Evolutionary conservation across 352 stramenopile species (phyloP).

Genomic region (Phytophthora sojae): DNA sequence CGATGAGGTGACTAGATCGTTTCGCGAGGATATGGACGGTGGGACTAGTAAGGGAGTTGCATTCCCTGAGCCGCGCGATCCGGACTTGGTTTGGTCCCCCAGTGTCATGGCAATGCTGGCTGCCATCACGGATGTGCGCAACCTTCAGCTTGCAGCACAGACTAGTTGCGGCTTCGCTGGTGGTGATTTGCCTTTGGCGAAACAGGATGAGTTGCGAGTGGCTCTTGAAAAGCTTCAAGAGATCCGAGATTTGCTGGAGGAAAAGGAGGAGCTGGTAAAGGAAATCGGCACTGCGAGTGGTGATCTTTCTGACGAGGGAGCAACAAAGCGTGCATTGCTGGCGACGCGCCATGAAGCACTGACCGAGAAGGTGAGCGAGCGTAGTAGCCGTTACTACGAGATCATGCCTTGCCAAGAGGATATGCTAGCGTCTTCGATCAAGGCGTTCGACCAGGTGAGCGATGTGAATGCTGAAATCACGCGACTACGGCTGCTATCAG

Average conservation of each 20-base stretch:
- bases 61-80: conserved; percentile 48
- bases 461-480: conserved; percentile 78
- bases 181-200: conserved; percentile 64
- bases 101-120: conserved; percentile 62
- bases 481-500: conserved; percentile 62
- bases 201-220: conserved; percentile 58
- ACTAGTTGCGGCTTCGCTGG: conserved; percentile 55
- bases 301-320: conserved; percentile 55
- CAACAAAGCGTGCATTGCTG: conserved; percentile 49
- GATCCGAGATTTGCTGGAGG: conserved; percentile 60
- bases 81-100: conserved; percentile 28
- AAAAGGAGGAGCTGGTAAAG: conserved; percentile 56
- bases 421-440: conserved; percentile 60
- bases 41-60: conserved; percentile 10
- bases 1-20: conserved; percentile 60
- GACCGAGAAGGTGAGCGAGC: conserved; percentile 75
- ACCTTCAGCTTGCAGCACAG: conserved; percentile 70
- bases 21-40: conserved; percentile 49
- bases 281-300: conserved; percentile 57
- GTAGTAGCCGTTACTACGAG: conserved; percentile 82
- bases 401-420: conserved; percentile 82
- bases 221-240: conserved; percentile 57
- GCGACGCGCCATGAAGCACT: conserved; percentile 56
- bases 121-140: conserved; percentile 77
- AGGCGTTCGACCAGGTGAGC: conserved; percentile 60